phyloP scores from a whole-genome alignment of 2,329 filamentous ascomycete species.

The Penicillium sp. region DNA sequence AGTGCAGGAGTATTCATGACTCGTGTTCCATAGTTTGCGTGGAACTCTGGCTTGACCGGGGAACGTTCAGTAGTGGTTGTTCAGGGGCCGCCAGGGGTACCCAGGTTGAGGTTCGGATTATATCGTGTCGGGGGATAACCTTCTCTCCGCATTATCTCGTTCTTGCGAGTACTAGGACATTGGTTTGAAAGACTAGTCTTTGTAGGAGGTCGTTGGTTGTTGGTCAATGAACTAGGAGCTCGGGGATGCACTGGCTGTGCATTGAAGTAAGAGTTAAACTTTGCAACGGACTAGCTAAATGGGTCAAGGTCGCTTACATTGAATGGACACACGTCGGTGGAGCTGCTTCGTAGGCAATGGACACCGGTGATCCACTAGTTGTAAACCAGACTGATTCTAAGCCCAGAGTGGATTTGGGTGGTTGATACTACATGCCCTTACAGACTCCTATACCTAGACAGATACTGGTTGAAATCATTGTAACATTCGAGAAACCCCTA shows the following conservation, averaged over 20 bases:
- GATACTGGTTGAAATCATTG: background rate
- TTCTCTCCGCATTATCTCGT: background rate
- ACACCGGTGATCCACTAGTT: background rate
- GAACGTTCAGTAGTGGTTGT: background rate
- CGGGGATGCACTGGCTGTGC: background rate
- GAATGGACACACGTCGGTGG: background rate
- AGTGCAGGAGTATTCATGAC: background rate
- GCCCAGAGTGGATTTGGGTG: too few species aligned
- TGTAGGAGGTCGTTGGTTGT: background rate
- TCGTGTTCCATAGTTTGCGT: background rate
- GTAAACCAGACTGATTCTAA: background rate
- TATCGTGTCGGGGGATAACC: background rate
- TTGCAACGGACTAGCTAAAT: constrained; percentile 3
- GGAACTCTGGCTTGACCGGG: background rate
- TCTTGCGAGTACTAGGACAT: background rate
- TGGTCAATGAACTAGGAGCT: background rate
- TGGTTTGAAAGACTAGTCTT: background rate
- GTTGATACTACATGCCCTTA: too few species aligned
- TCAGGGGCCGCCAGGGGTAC: background rate
- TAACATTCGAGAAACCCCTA: background rate
- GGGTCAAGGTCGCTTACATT: background rate
- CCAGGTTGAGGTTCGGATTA: background rate
- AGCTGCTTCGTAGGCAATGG: background rate
- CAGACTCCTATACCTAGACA: too few species aligned
- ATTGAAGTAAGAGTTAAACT: background rate